Evolutionary conservation across 1,284 basidiomycete genomes (phyloP), one percentile per base, ranked within the genome.

Genomic region (Irpex lacteus): DNA sequence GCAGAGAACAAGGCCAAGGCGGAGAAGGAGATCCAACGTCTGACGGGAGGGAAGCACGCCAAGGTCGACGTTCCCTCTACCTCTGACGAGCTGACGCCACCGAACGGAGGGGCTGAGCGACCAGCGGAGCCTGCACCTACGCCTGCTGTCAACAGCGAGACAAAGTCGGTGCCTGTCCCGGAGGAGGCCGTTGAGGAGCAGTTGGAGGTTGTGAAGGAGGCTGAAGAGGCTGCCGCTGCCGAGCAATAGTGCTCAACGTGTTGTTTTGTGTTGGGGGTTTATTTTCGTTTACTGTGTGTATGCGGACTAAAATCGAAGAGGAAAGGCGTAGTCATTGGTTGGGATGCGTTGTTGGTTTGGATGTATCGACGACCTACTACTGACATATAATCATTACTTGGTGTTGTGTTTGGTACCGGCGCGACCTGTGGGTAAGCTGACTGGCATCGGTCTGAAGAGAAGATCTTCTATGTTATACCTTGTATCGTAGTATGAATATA

Each of bases 1-100:
- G 81, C 83, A 5, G 90, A 92, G 72, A 91, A 91, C 69, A 79
- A 94, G 62, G 85, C 88, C 38, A 91, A 91, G 76, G 92, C 89
- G 9, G 88, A 95, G 76, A 84, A 84, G n/a, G 87, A 93, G 70
- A 92, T 96, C 72, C 81, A 85, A 72, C 86, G 87, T 63, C 84
- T 96, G 59, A 81, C 77, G 50, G 74, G 76, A 21, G 50, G 50
- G 8, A 69, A 71, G 70, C 82, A 85, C 68, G 26, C 26, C 26
- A 82, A 80, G 67, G 75, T 75, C 62, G 82, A 84, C 63, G 78
- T 74, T 61, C 75, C 80, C 40, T 44, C 40, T 54, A 68, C 73
- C 37, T 59, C 70, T 36, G 66, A 66, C 38, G 78, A 80, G 36
- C 63, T 74, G 26, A 70, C 69, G 2, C 76, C 82, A 64, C 78